Evolutionary conservation across 2,329 filamentous ascomycete species (phyloP), one percentile per base, ranked within the genome.

Genomic region (Colletotrichum tanaceti): DNA sequence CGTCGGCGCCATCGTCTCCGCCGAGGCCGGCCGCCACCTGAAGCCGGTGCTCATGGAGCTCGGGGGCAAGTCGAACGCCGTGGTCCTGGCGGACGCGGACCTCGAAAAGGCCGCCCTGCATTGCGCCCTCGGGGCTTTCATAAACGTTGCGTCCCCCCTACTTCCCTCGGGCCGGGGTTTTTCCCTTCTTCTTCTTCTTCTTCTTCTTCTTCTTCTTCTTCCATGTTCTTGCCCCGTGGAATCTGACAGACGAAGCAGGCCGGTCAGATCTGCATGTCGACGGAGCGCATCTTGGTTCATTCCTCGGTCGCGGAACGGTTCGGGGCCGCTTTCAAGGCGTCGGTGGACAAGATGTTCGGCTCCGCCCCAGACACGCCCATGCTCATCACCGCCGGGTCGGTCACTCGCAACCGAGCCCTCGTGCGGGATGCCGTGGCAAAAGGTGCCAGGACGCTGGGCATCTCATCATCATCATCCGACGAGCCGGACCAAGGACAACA

Each of bases 261-360:
- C 11, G 90, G 90, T 0, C 90, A 93, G 80, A 87, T 92, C 52
- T 93, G 90, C 81, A 92, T 92, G 90, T 83, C 85, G 10, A 91
- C 90, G 0, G 90, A 92, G 75, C 84, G 88, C 16, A 86, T 91
- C 13, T 66, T 82, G 18, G 77, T 82, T 9, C 76, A 79, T 67
- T 71, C 74, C 58, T 71, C 65, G 24, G 61, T 75, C 22, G 58
- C 67, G 2, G 32, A 50, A 6, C 66, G 54, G 13, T 74, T 75
- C 63, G 28, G 35, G 22, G 24, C 24, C 3, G 24, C 22, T 4
- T 41, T 71, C 16, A 61, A 54, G 20, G 7, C n/a, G n/a, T 11
- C 44, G 11, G 44, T 22, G 44, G 20, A 46, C n/a, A 13, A 13
- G 1, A 22, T 46, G 10, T 46, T 46, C n/a, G 44, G 44, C 20